phyloP scores from a whole-genome alignment of 331 rosid genomes.

The Quercus phellos region DNA sequence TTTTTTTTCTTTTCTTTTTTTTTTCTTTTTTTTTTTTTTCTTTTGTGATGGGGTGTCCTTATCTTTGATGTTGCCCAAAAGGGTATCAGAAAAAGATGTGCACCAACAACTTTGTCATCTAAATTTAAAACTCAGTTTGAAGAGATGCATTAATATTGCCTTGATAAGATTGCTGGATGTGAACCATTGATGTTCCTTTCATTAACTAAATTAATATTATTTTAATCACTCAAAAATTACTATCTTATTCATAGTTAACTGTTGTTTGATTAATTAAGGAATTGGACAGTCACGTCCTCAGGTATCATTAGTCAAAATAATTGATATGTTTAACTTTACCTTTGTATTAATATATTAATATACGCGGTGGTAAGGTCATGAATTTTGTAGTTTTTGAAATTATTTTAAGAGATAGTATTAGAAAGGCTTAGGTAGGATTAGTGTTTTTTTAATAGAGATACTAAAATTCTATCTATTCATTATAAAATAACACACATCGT shows the following conservation, averaged over 20 bases:
- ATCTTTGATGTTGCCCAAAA: neutral
- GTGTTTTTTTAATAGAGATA: no score
- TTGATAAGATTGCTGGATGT: neutral
- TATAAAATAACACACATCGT: no score
- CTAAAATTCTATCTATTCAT: no score
- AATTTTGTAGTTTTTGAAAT: neutral
- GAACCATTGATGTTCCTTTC: neutral
- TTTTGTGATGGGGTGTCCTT: neutral
- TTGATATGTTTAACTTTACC: neutral
- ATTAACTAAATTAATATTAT: neutral
- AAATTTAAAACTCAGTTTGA: neutral
- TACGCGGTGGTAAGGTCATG: neutral
- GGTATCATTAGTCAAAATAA: neutral
- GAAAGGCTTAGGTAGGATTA: neutral
- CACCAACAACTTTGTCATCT: neutral
- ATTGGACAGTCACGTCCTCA: neutral
- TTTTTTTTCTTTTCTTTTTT: no score
- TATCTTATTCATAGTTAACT: neutral
- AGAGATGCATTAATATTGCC: neutral
- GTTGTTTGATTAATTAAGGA: neutral
- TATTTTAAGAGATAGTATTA: neutral
- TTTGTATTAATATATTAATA: neutral
- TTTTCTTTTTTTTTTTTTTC: no score
- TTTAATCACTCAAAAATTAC: neutral
- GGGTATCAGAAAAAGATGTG: neutral